Evolutionary conservation across 805 yeast genomes (phyloP).

Genomic region (Tetrapisispora iriomotensis): DNA sequence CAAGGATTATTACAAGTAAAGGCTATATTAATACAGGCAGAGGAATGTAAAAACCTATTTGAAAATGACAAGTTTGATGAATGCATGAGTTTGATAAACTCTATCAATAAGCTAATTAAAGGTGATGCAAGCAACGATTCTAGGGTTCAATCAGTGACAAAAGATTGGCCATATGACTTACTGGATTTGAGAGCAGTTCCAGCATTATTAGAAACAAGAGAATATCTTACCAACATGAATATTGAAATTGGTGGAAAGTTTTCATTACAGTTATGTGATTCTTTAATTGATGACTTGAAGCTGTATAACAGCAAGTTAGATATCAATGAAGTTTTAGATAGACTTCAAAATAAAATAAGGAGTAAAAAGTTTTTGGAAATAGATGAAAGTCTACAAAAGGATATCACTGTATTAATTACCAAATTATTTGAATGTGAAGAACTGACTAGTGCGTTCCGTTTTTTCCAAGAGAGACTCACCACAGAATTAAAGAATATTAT

Average conservation of each 20-base stretch:
- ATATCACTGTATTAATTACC: constrained; percentile 39
- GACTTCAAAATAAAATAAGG: constrained; percentile 29
- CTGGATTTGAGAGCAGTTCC: constrained; percentile 26
- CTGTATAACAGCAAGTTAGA: constrained; percentile 44
- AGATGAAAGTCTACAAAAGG: constrained; percentile 31
- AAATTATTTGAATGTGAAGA: constrained; percentile 56
- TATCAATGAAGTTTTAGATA: constrained; percentile 38
- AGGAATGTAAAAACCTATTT: constrained; percentile 25
- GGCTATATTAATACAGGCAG: constrained; percentile 36
- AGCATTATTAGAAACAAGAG: constrained; percentile 33
- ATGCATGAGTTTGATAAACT: constrained; percentile 49
- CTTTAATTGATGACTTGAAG: constrained; percentile 53
- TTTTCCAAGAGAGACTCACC: constrained; percentile 59
- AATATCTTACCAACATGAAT: constrained; percentile 44
- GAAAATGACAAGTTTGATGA: constrained; percentile 37
- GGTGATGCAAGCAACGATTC: constrained; percentile 35
- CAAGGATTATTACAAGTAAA: constrained; percentile 45
- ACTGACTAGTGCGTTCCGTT: constrained; percentile 48
- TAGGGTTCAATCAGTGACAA: constrained; percentile 24
- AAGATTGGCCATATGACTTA: constrained; percentile 35
- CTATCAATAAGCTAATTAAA: constrained; percentile 46
- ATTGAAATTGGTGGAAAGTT: constrained; percentile 63
- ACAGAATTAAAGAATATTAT: constrained; percentile 67
- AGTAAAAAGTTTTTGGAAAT: constrained; percentile 34
- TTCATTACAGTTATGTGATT: constrained; percentile 44